These are phyloP conservation scores for Leishmania turanica DNA, from an alignment of 208 protist genomes.

Conservation along the genomic window DNA sequence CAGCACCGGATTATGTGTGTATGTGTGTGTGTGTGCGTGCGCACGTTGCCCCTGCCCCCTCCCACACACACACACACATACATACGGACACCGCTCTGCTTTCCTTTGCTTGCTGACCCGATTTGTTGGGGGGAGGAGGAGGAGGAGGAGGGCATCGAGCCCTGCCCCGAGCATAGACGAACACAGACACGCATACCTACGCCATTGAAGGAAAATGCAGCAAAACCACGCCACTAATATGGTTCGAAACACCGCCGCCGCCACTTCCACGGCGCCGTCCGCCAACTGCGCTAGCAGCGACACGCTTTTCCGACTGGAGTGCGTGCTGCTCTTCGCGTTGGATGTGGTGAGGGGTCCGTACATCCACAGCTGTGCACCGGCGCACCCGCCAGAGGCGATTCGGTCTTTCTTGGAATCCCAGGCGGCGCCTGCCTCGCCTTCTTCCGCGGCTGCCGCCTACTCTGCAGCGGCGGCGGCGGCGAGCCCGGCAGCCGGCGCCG, in stretches of 20 bases:
- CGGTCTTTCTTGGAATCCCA: conserved; percentile 17
- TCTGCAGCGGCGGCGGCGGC: neutral
- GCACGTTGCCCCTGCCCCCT: neutral
- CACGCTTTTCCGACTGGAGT: conserved; percentile 49
- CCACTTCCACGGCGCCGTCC: neutral
- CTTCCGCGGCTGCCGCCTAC: neutral
- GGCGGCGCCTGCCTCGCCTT: neutral
- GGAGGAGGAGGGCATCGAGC: neutral
- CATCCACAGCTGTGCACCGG: conserved; percentile 72
- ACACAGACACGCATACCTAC: neutral
- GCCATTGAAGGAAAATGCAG: neutral
- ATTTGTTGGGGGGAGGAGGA: neutral
- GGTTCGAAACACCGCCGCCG: neutral
- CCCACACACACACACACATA: neutral
- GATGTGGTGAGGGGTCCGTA: conserved; percentile 87
- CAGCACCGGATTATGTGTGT: neutral
- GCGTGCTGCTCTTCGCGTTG: conserved; percentile 77
- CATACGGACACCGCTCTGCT: neutral
- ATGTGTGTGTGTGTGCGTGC: neutral
- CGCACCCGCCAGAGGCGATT: conserved; percentile 35
- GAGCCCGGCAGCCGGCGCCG: neutral
- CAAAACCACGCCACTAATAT: neutral
- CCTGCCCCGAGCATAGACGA: neutral
- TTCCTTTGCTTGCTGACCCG: neutral
- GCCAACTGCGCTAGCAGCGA: neutral